A percentile compares a stretch with the other conserved stretches of the same genome.
phyloP scores from a whole-genome alignment of 768 basidiomycete genomes.

The Boletus subparvulus region DNA sequence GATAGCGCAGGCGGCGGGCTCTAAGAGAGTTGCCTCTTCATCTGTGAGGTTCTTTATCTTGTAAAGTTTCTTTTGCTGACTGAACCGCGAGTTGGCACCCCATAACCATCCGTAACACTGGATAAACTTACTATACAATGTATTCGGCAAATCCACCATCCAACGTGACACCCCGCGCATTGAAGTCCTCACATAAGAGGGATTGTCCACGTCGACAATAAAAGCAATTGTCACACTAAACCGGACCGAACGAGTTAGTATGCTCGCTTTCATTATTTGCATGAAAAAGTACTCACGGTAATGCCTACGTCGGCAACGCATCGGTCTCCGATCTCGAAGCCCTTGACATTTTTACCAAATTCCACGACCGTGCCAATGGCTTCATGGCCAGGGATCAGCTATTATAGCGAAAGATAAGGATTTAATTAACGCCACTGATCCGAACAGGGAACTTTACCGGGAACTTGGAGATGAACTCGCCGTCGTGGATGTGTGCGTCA shows the following conservation, averaged over 20 bases:
- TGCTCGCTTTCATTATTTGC: neutral
- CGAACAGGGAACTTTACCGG: conserved; percentile 35
- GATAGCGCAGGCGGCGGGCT: conserved; percentile 89
- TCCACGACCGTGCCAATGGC: conserved; percentile 71
- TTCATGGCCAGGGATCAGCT: conserved; percentile 77
- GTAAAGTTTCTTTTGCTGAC: conserved; percentile 75
- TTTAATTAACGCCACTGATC: conserved; percentile 21
- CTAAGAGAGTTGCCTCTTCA: conserved; percentile 83
- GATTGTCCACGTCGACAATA: conserved; percentile 84
- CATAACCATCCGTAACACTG: neutral
- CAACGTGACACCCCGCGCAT: conserved; percentile 73
- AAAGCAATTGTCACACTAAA: conserved; percentile 80
- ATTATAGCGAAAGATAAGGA: conserved; percentile 10
- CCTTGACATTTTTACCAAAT: conserved; percentile 77
- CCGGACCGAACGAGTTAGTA: conserved; percentile 1
- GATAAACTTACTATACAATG: conserved; percentile 65
- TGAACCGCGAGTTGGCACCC: conserved; percentile 19
- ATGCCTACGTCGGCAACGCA: conserved; percentile 80
- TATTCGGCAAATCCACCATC: conserved; percentile 92
- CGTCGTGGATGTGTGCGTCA: conserved; percentile 64
- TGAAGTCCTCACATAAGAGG: conserved; percentile 83
- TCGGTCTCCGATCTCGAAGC: conserved; percentile 75
- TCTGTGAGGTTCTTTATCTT: conserved; percentile 86
- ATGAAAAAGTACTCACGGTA: conserved; percentile 46
- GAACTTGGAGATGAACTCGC: conserved; percentile 66